phyloP scores from a whole-genome alignment of 1,284 basidiomycete species.

The Gymnopus androsaceus region DNA sequence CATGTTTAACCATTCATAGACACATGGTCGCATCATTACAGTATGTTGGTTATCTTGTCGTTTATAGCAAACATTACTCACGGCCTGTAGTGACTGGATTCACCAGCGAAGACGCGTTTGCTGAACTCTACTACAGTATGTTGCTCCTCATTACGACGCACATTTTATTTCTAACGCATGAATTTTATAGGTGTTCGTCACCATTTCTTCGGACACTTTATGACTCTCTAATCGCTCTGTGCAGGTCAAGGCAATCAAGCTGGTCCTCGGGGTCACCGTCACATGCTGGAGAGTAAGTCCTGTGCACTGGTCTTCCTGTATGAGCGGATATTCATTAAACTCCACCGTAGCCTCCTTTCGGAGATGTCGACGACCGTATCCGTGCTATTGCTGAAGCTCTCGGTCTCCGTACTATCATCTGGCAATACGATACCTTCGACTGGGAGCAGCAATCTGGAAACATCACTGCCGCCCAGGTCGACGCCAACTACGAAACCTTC shows the following conservation, averaged over 20 bases:
- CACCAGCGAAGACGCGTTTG: constrained; percentile 72
- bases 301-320: not conserved
- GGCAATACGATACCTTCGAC: constrained; percentile 72
- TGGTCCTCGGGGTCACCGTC: constrained; percentile 63
- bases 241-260: constrained; percentile 52
- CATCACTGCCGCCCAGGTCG: constrained; percentile 43
- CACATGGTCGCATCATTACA: constrained; percentile 62
- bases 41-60: constrained; percentile 30
- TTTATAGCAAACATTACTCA: not conserved
- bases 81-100: constrained; percentile 61
- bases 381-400: constrained; percentile 64
- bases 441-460: constrained; percentile 58
- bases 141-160: constrained; percentile 11
- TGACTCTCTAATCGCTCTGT: not conserved
- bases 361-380: constrained; percentile 70
- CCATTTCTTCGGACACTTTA: not conserved
- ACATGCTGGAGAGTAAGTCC: constrained; percentile 64
- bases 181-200: constrained; percentile 3
- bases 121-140: constrained; percentile 78
- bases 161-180: not conserved
- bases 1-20: constrained; percentile 33
- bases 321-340: not conserved
- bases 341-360: constrained; percentile 54
- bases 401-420: constrained; percentile 63
- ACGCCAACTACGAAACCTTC: constrained; percentile 43